Evolutionary conservation across 768 basidiomycete genomes (phyloP).

Genomic region (Lactifluus subvellereus): DNA sequence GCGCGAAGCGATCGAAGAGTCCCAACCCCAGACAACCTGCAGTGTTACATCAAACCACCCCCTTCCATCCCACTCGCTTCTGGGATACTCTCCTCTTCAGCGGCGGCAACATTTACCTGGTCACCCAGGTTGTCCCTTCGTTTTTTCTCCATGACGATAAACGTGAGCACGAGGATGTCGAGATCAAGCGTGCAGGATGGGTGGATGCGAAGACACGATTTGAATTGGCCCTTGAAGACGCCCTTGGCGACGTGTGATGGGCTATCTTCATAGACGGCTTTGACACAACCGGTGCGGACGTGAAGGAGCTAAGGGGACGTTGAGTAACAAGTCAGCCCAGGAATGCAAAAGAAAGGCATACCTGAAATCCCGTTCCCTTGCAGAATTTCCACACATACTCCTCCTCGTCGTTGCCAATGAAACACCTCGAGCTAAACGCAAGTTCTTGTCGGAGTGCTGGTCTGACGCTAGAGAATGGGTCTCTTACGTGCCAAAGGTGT

Average conservation of each 20-base stretch:
- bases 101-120: slow-evolving; percentile 22
- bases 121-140: slow-evolving; percentile 35
- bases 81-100: slow-evolving; percentile 23
- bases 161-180: slow-evolving; percentile 49
- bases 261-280: slow-evolving; percentile 21
- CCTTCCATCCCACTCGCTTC: slow-evolving; percentile 28
- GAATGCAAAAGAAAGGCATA: slow-evolving; percentile 1
- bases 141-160: slow-evolving; percentile 52
- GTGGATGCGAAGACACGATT: slow-evolving; percentile 41
- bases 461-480: not conserved
- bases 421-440: slow-evolving; percentile 18
- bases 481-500: slow-evolving; percentile 21
- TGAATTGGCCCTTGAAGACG: slow-evolving; percentile 43
- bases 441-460: not conserved
- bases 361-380: slow-evolving; percentile 21
- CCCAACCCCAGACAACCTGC: not conserved
- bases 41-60: slow-evolving; percentile 20
- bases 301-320: slow-evolving; percentile 17
- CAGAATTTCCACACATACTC: slow-evolving; percentile 24
- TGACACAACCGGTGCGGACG: slow-evolving; percentile 18
- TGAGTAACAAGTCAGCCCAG: not conserved
- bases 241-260: slow-evolving; percentile 36
- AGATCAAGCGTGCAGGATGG: slow-evolving; percentile 41
- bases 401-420: slow-evolving; percentile 24
- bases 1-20: not conserved